Conservation (phyloP, 257 asterid genomes). For the Asclepias syriaca region DNA sequence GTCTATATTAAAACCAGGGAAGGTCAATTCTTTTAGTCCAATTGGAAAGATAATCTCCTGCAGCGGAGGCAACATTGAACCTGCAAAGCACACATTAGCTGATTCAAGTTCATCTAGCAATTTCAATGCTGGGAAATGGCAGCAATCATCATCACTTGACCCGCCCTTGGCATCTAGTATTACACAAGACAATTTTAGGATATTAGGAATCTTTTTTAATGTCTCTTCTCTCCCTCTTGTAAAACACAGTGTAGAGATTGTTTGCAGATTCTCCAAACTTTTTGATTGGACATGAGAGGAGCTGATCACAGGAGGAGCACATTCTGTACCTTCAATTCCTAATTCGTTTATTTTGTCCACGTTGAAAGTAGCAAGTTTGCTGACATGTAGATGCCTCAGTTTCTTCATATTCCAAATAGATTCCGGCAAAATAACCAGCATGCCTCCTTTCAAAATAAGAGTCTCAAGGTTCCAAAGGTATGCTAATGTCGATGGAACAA, state of each 20-base stretch:
- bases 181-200: not conserved
- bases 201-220: not conserved
- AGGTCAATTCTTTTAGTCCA: not conserved
- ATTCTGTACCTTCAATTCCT: not conserved
- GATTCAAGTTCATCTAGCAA: conserved; percentile 5
- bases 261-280: not conserved
- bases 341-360: no score
- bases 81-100: not conserved
- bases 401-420: no score
- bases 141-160: not conserved
- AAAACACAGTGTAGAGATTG: no score
- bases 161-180: not conserved
- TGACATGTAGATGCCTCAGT: no score
- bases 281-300: not conserved
- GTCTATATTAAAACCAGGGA: not conserved
- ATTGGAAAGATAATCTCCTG: not conserved
- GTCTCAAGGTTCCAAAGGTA: no score
- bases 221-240: no score
- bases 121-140: not conserved
- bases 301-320: not conserved
- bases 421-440: no score
- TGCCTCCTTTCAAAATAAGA: no score
- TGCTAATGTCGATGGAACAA: no score
- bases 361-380: no score
- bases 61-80: not conserved